Base-by-base conservation (phyloP, 2,329 filamentous ascomycete genomes). In the Zasmidium angulare region DNA sequence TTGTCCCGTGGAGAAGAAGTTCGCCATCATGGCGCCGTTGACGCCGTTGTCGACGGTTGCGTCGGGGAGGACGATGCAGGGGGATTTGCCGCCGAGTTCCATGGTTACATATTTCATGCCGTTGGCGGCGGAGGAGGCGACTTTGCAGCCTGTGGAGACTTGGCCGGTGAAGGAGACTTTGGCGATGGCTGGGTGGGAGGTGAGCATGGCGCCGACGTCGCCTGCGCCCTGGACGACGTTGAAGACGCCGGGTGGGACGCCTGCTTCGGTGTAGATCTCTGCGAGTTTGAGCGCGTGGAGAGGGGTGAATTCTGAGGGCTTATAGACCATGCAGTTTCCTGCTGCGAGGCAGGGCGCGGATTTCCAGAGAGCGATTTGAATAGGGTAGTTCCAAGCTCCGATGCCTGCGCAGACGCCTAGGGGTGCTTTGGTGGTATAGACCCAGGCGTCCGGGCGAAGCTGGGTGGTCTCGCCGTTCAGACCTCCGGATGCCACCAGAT, bases 91-190 rank as follows among this genome's bases (percentile, higher is more conserved):
- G 56, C 92, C 92, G 0, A 96, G 83, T 77, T 96, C 92, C 89
- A 96, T 93, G 20, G 92, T 96, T 51, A 95, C 88, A 71, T 92
- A 91, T 77, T 96, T 96, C 89, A 96, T 92, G 67, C 84, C 85
- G 29, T 84, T 85, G 1, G 89, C 88, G 2, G 91, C 91, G 36
- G 87, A 80, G 47, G 84, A 84, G 10, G 91, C 91, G 10, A 96
- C 91, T 73, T 91, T 93, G 76, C 85, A 84, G 14, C 92, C 91
- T 0, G 91, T 96, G 60, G 85, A 83, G 23, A 96, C 91, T 72
- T 96, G 91, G 19, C 91, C 91, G 0, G 91, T 96, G 78, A 96
- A 96, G 71, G 88, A 91, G 68, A 96, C 90, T 77, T 96, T 96
- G 61, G 89, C 87, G 68, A 96, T 87, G 51, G 76, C 78, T 0